These are phyloP conservation scores for Funneliformis geosporum DNA, from an alignment of 192 early-diverging fungal species.

Conservation along the genomic window DNA sequence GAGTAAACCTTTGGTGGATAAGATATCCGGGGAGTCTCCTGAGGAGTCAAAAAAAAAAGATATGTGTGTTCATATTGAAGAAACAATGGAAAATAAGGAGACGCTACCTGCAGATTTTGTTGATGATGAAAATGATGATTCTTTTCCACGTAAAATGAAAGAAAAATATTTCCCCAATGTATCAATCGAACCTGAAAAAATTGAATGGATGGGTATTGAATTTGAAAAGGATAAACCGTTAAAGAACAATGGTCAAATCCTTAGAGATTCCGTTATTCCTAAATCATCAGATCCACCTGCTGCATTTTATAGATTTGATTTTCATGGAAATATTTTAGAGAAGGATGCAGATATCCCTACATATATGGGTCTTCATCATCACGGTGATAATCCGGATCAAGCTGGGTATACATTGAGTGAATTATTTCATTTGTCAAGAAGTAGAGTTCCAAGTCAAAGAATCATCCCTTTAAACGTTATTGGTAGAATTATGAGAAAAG, in stretches of 20 bases:
- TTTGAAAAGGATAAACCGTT: conserved; percentile 39
- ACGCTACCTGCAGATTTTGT: neutral
- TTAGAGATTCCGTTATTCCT: conserved; percentile 32
- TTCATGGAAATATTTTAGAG: conserved; percentile 70
- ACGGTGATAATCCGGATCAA: conserved; percentile 78
- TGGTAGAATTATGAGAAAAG: conserved; percentile 57
- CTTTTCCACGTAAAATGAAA: conserved; percentile 44
- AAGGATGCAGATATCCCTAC: conserved; percentile 55
- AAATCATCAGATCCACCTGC: conserved; percentile 47
- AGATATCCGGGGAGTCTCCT: conserved; percentile 39
- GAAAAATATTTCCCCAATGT: conserved; percentile 56
- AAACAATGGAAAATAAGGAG: conserved; percentile 32
- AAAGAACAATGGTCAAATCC: conserved; percentile 47
- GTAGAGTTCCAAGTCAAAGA: conserved; percentile 79
- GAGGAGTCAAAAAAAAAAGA: conserved; percentile 32
- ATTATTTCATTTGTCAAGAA: conserved; percentile 77
- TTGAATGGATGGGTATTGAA: conserved; percentile 65
- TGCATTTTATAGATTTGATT: conserved; percentile 73
- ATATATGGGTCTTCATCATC: conserved; percentile 83
- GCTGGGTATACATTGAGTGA: conserved; percentile 88
- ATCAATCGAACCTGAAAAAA: conserved; percentile 61
- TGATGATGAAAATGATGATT: conserved; percentile 44
- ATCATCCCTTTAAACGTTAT: conserved; percentile 67
- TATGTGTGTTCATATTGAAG: conserved; percentile 32
- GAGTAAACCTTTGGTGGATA: conserved; percentile 29